Percentiles rank a stretch among this genome's conserved stretches.
These are phyloP conservation scores for Tuber brumale DNA, from an alignment of 495 filamentous ascomycete species.

Conservation along the genomic window DNA sequence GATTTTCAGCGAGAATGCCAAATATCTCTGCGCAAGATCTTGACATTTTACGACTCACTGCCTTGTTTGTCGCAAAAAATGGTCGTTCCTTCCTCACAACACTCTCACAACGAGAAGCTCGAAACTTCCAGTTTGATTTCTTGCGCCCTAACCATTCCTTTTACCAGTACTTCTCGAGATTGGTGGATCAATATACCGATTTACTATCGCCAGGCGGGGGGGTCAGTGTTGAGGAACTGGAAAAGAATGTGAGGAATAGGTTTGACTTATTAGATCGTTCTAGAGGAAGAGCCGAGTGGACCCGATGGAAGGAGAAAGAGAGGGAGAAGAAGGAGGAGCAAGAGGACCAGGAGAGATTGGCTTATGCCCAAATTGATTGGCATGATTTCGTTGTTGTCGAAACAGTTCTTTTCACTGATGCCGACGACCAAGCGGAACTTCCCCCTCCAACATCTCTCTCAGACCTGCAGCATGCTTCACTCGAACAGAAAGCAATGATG, in stretches of 20 bases:
- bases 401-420: slow-evolving; percentile 87
- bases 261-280: slow-evolving; percentile 74
- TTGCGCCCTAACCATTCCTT: slow-evolving; percentile 90
- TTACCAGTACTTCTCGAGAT: slow-evolving; percentile 84
- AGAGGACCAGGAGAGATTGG: slow-evolving; percentile 71
- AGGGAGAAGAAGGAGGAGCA: slow-evolving; percentile 85
- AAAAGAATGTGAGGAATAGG: slow-evolving; percentile 69
- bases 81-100: slow-evolving; percentile 85
- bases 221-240: slow-evolving; percentile 64
- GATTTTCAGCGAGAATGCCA: slow-evolving; percentile 95
- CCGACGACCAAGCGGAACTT: slow-evolving; percentile 76
- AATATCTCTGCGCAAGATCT: slow-evolving; percentile 93
- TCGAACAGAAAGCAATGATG: slow-evolving; percentile 88
- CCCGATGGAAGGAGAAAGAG: slow-evolving; percentile 74
- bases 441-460: slow-evolving; percentile 82
- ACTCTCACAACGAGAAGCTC: slow-evolving; percentile 75
- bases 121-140: slow-evolving; percentile 97
- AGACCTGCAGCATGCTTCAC: slow-evolving; percentile 84
- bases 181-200: slow-evolving; percentile 91
- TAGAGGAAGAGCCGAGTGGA: slow-evolving; percentile 77
- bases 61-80: slow-evolving; percentile 82
- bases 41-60: slow-evolving; percentile 84
- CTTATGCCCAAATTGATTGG: slow-evolving; percentile 93
- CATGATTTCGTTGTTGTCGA: slow-evolving; percentile 95
- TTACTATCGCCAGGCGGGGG: slow-evolving; percentile 65